Evolutionary conservation across 345 rosid species (phyloP).

Genomic region (Lumnitzera racemosa): DNA sequence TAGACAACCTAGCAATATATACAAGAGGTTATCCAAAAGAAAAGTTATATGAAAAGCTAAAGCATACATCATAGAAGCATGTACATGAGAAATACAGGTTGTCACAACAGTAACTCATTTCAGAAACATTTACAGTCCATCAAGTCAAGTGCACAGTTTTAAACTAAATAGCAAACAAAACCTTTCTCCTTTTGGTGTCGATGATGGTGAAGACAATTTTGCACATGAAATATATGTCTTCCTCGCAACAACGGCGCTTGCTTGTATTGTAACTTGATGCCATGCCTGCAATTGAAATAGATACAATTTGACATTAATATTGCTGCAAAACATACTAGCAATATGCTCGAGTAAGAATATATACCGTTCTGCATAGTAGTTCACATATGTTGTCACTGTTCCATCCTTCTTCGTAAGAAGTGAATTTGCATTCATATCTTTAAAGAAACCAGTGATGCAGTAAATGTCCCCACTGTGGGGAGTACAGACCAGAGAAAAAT

Average conservation of each 20-base stretch:
- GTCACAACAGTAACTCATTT: too few relatives aligned
- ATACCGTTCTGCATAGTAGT: constrained; percentile 49
- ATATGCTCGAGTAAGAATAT: neutral
- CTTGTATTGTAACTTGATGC: constrained; percentile 28
- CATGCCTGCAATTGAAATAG: constrained; percentile 53
- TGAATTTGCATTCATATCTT: constrained; percentile 50
- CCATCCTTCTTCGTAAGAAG: constrained; percentile 35
- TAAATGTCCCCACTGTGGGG: constrained; percentile 66
- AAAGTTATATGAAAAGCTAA: too few relatives aligned
- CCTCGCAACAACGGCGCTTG: constrained; percentile 39
- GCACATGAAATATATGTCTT: constrained; percentile 49
- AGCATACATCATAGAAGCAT: too few relatives aligned
- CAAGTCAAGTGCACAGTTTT: constrained; percentile 18
- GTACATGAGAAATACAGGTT: too few relatives aligned
- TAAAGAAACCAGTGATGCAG: constrained; percentile 37
- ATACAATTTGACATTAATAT: constrained; percentile 2
- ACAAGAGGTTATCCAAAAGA: too few relatives aligned
- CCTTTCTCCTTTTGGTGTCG: constrained; percentile 58
- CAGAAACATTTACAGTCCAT: too few relatives aligned
- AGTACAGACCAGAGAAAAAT: constrained; percentile 59
- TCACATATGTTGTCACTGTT: constrained; percentile 31
- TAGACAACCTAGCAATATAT: too few relatives aligned
- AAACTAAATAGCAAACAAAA: constrained; percentile 5
- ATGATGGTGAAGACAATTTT: constrained; percentile 35
- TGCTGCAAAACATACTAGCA: neutral